phyloP scores from a whole-genome alignment of 768 basidiomycete species.

The Rhizopogon vesiculosus region DNA sequence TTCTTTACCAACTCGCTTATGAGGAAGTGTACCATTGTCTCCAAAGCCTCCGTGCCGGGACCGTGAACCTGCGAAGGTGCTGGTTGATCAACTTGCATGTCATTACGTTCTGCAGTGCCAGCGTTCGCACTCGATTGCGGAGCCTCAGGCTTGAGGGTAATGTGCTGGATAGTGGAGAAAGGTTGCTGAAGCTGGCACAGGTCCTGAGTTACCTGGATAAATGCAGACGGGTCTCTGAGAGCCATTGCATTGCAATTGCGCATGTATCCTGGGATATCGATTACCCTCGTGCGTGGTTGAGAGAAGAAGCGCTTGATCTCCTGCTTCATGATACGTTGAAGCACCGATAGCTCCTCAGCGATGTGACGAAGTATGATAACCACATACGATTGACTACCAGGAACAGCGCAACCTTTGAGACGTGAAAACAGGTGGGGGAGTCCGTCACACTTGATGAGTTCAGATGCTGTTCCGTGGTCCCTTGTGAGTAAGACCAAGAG shows the following conservation, averaged over 20 bases:
- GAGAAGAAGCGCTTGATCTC: conserved; percentile 80
- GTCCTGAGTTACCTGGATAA: conserved; percentile 68
- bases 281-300: conserved; percentile 60
- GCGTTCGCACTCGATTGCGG: conserved; percentile 6
- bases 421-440: conserved; percentile 60
- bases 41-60: conserved; percentile 41
- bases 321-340: conserved; percentile 74
- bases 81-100: conserved; percentile 58
- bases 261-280: conserved; percentile 71
- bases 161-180: conserved; percentile 48
- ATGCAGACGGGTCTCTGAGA: conserved; percentile 71
- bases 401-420: conserved; percentile 51
- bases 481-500: conserved; percentile 83
- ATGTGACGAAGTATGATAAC: conserved; percentile 89
- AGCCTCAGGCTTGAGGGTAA: conserved; percentile 49
- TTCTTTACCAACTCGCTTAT: conserved; percentile 64
- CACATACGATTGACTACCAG: conserved; percentile 77
- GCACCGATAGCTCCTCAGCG: conserved; percentile 66
- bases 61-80: conserved; percentile 16
- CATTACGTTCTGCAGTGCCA: conserved; percentile 21
- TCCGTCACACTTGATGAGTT: conserved; percentile 67
- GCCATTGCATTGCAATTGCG: conserved; percentile 76
- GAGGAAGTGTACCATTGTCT: conserved; percentile 65
- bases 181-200: conserved; percentile 73
- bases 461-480: conserved; percentile 55